Evolutionary conservation across 1,284 basidiomycete genomes (phyloP).

Genomic region (Fomitopsis palustris): DNA sequence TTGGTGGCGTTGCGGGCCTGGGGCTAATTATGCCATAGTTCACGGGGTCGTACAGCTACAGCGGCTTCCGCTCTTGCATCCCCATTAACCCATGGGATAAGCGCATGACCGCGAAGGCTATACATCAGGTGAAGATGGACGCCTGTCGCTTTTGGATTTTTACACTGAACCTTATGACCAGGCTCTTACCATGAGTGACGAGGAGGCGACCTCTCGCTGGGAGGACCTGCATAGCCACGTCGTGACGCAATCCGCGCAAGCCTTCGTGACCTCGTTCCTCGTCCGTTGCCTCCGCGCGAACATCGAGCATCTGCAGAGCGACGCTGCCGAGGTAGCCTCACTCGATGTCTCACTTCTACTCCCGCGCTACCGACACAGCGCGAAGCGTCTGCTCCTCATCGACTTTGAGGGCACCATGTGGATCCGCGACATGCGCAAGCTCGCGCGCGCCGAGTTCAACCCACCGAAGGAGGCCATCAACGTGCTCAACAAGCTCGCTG

Average conservation of each 20-base stretch:
- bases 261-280: conserved; percentile 81
- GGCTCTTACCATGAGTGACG: conserved; percentile 75
- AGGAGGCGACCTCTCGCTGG: conserved; percentile 75
- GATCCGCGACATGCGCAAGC: conserved; percentile 48
- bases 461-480: conserved; percentile 54
- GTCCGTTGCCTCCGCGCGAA: conserved; percentile 67
- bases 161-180: conserved; percentile 11
- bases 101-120: conserved; percentile 71
- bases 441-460: conserved; percentile 36
- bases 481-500: conserved; percentile 57
- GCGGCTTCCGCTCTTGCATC: conserved; percentile 83
- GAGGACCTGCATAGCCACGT: conserved; percentile 85
- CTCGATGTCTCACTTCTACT: conserved; percentile 53
- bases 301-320: conserved; percentile 53
- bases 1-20: neutral
- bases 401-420: conserved; percentile 83
- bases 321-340: conserved; percentile 37
- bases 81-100: conserved; percentile 84
- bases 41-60: conserved; percentile 83
- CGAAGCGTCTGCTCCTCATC: conserved; percentile 65
- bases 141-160: neutral
- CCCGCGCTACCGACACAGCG: conserved; percentile 59
- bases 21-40: conserved; percentile 45
- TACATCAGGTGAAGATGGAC: conserved; percentile 43
- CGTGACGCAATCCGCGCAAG: conserved; percentile 83